Evolutionary conservation across 202 grass and related monocot genomes (phyloP).

Genomic region (Carex arenaria): DNA sequence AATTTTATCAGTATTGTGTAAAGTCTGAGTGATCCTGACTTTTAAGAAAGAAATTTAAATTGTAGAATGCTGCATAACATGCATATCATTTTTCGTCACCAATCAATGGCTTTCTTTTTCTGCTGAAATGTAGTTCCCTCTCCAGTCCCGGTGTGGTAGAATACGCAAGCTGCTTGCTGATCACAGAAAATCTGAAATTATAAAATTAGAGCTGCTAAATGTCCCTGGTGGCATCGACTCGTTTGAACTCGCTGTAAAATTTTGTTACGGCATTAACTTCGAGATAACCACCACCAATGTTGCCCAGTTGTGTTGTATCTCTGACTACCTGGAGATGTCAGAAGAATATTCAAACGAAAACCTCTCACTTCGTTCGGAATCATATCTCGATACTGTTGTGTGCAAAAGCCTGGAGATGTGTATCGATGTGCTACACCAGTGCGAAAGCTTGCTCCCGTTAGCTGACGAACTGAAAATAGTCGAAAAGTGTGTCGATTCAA

Average conservation of each 20-base stretch:
- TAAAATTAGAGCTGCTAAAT: slow-evolving; percentile 27
- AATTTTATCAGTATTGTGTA: background rate
- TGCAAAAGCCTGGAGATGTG: slow-evolving; percentile 38
- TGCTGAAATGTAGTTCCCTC: slow-evolving; percentile 36
- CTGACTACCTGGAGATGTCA: slow-evolving; percentile 45
- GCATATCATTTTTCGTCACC: background rate
- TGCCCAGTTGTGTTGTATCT: slow-evolving; percentile 33
- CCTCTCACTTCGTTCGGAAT: slow-evolving; percentile 18
- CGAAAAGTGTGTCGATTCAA: slow-evolving; percentile 30
- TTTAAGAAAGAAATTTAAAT: background rate
- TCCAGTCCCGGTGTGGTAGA: slow-evolving; percentile 33
- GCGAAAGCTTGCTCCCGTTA: slow-evolving; percentile 32
- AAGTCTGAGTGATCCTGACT: background rate
- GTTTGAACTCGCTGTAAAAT: slow-evolving; percentile 41
- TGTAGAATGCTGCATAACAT: background rate
- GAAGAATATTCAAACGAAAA: slow-evolving; percentile 38
- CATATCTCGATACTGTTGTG: slow-evolving; percentile 28
- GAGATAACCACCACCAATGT: slow-evolving; percentile 39
- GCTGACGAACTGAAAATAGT: slow-evolving; percentile 41
- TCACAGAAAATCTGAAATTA: slow-evolving; percentile 20
- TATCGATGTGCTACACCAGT: slow-evolving; percentile 32
- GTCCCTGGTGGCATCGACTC: slow-evolving; percentile 30
- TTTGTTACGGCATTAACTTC: slow-evolving; percentile 43
- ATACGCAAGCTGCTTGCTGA: slow-evolving; percentile 30
- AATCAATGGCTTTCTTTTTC: slow-evolving; percentile 3